These are phyloP conservation scores for Trichoderma asperellum DNA, from an alignment of 2,329 filamentous ascomycete species.

Conservation along the genomic window DNA sequence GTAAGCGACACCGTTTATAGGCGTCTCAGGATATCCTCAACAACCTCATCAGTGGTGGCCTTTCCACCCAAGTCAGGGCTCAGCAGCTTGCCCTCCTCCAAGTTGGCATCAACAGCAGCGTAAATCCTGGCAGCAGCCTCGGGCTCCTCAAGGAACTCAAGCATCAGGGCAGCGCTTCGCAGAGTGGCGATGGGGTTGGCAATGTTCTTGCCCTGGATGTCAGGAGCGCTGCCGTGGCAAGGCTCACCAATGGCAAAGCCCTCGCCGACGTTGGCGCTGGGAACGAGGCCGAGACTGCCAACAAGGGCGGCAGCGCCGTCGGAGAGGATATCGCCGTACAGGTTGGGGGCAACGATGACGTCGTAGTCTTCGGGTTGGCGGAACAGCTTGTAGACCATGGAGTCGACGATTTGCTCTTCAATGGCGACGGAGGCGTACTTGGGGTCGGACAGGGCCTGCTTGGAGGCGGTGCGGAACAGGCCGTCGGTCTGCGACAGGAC, in stretches of 20 bases:
- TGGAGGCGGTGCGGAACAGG: slow-evolving; percentile 82
- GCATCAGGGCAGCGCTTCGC: slow-evolving; percentile 87
- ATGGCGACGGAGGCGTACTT: slow-evolving; percentile 96
- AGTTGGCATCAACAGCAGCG: slow-evolving; percentile 84
- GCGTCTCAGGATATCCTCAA: slow-evolving; percentile 82
- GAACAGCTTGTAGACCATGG: slow-evolving; percentile 99
- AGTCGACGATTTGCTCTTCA: slow-evolving; percentile 98
- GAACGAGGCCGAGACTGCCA: slow-evolving; percentile 88
- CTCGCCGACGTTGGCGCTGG: slow-evolving; percentile 92
- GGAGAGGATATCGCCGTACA: slow-evolving; percentile 93
- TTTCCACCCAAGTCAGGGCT: slow-evolving; percentile 90
- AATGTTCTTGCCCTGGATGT: slow-evolving; percentile 90
- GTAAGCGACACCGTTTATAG: slow-evolving; percentile 56
- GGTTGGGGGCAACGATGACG: slow-evolving; percentile 91
- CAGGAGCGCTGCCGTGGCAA: slow-evolving; percentile 93
- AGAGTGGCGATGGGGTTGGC: slow-evolving; percentile 97
- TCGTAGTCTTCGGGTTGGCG: slow-evolving; percentile 94
- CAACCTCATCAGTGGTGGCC: slow-evolving; percentile 82
- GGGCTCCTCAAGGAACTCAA: slow-evolving; percentile 91
- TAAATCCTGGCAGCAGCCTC: slow-evolving; percentile 88
- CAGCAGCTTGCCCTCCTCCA: slow-evolving; percentile 80
- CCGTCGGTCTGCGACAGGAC: slow-evolving; percentile 96
- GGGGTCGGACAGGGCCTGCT: slow-evolving; percentile 81
- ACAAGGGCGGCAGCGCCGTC: slow-evolving; percentile 95
- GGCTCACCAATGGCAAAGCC: slow-evolving; percentile 96